phyloP scores from a whole-genome alignment of 441 rosid species.

The Syzygium syzygioides region DNA sequence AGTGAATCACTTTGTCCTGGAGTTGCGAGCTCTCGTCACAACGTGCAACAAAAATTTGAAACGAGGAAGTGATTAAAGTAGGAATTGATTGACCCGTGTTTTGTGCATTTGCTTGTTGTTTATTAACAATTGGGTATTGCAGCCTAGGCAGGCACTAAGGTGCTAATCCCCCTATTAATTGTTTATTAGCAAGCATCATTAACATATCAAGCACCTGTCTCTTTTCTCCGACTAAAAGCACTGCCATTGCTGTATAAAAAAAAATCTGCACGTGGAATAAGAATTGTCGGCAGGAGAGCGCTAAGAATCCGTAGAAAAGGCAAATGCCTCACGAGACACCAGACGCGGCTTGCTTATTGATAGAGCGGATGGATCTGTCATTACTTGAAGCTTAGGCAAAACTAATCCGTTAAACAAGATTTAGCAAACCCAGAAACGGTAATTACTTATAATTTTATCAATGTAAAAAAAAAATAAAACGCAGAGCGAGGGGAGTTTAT shows the following conservation, averaged over 20 bases:
- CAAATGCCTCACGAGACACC: neutral
- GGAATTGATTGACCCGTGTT: neutral
- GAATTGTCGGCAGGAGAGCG: neutral
- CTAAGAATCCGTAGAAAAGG: neutral
- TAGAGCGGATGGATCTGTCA: neutral
- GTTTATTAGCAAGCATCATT: neutral
- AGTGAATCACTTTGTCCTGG: neutral
- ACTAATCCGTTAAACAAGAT: neutral
- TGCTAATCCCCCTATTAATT: neutral
- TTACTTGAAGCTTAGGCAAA: neutral
- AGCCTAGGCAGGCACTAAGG: neutral
- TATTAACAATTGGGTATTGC: neutral
- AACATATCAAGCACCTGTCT: neutral
- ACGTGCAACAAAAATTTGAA: neutral
- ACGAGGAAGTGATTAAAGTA: neutral
- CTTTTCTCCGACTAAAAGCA: neutral
- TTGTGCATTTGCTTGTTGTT: neutral
- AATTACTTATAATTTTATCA: neutral
- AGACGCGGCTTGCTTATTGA: neutral
- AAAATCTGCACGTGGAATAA: neutral
- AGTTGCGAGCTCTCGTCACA: neutral
- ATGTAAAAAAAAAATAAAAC: neutral
- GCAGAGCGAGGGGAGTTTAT: neutral
- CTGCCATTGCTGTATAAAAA: neutral
- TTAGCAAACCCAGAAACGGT: neutral